Conservation (phyloP, 805 yeast species). For the Komagataella pastoris region DNA sequence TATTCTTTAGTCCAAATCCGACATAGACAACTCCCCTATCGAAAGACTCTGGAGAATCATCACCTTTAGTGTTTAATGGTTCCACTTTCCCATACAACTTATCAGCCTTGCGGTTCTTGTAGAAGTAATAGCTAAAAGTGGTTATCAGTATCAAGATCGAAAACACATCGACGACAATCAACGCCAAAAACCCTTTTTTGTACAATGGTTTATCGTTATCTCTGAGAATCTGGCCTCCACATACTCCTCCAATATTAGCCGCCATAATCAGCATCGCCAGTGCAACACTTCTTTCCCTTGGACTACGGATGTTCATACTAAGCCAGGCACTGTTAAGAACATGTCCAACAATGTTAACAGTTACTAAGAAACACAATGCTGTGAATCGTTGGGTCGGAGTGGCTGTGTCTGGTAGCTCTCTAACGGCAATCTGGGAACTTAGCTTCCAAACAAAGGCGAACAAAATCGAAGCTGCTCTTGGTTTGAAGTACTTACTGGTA, state of each 20-base stretch:
- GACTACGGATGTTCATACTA: conserved; percentile 6
- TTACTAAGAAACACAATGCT: conserved; percentile 7
- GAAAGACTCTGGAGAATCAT: neutral
- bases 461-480: conserved; percentile 13
- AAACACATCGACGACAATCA: conserved; percentile 18
- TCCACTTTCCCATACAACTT: neutral
- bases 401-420: conserved; percentile 12
- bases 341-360: conserved; percentile 8
- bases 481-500: conserved; percentile 20
- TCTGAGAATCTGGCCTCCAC: conserved; percentile 9
- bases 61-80: neutral
- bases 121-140: conserved; percentile 23
- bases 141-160: conserved; percentile 5
- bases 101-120: conserved; percentile 18
- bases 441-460: conserved; percentile 15
- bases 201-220: conserved; percentile 7
- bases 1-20: neutral
- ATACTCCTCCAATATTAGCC: conserved; percentile 9
- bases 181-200: conserved; percentile 32
- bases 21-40: neutral
- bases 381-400: conserved; percentile 26
- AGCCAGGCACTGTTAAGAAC: conserved; percentile 7
- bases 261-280: conserved; percentile 8
- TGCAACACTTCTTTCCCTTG: conserved; percentile 6
- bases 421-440: conserved; percentile 12